phyloP scores from a whole-genome alignment of 805 yeast species.

The Ogataea salicorniae region DNA sequence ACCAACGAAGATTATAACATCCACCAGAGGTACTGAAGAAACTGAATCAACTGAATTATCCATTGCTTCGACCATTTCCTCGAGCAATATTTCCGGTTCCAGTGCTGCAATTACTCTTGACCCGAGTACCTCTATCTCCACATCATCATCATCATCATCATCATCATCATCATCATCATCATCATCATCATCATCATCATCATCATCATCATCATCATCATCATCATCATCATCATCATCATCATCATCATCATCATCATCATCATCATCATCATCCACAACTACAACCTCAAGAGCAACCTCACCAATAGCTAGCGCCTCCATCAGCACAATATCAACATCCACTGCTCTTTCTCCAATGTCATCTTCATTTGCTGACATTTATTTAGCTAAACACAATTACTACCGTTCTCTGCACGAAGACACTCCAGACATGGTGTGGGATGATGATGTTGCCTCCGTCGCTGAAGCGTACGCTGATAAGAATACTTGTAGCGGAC shows the following conservation, averaged over 20 bases:
- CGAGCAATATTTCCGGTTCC: no score
- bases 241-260: no score
- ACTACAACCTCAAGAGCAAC: constrained; percentile 21
- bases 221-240: constrained; percentile 8
- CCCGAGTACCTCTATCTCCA: constrained; percentile 6
- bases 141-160: constrained; percentile 8
- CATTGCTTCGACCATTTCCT: constrained; percentile 9
- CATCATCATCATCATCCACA: constrained; percentile 19
- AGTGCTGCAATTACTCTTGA: not conserved
- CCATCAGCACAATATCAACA: constrained; percentile 19
- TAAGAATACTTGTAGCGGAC: constrained; percentile 50
- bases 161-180: constrained; percentile 9
- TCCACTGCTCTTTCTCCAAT: constrained; percentile 17
- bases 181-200: constrained; percentile 4
- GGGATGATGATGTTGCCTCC: constrained; percentile 49
- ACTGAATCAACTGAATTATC: constrained; percentile 9
- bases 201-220: constrained; percentile 3
- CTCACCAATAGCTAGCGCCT: constrained; percentile 21
- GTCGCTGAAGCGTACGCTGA: constrained; percentile 57
- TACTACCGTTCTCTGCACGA: constrained; percentile 46
- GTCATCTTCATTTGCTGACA: constrained; percentile 32
- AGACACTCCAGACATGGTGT: constrained; percentile 42
- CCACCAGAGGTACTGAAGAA: constrained; percentile 15
- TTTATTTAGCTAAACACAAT: constrained; percentile 60
- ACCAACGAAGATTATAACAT: constrained; percentile 9